Evolutionary conservation across 1,139 yeast genomes (phyloP), one percentile per base, ranked within the genome.

Genomic region (Debaryomyces sp.): DNA sequence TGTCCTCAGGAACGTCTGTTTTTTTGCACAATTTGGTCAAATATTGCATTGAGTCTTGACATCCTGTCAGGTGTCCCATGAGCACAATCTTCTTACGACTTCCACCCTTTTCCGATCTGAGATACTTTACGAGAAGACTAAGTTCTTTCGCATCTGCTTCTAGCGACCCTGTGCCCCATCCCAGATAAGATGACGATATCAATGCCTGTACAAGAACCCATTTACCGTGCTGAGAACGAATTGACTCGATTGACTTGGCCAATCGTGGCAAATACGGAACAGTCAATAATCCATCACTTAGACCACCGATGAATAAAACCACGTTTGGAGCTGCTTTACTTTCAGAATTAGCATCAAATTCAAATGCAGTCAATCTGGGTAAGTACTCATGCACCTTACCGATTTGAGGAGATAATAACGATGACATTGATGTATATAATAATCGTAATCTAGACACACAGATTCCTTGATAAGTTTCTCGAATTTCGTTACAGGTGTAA

Each of bases 1-100:
- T 47, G 26, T 56, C 50, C 2, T 47, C 45, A 15, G 60, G 54
- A 27, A 57, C 59, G 4, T 47, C 54, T 4, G 18, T 1, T 8
- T 54, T 52, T 30, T 50, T 40, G 23, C 54, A 48, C 22, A 51
- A 47, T 51, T 75, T 75, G 29, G 84, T 64, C 29, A 84, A 59
- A 59, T 85, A 88, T 51, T 82, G 78, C 59, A 89, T 70, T 1
- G 82, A 76, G 58, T 89, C 90, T 64, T 89, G 96, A 46, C 88
- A 82, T 0, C 96, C 96, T 0, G 96, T 89, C 29, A 95, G 89
- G 58, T 89, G 96, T 13, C 96, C 96, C 77, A 85, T 75, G 7
- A 89, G 63, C 2, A 88, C 85, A 23, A 89, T 67, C 47, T 71
- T 79, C 37, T 63, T 61, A 50, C 78, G 71, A 17, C 43, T 47